phyloP scores from a whole-genome alignment of 1,284 basidiomycete genomes.

The Phylloboletellus chloephorus region DNA sequence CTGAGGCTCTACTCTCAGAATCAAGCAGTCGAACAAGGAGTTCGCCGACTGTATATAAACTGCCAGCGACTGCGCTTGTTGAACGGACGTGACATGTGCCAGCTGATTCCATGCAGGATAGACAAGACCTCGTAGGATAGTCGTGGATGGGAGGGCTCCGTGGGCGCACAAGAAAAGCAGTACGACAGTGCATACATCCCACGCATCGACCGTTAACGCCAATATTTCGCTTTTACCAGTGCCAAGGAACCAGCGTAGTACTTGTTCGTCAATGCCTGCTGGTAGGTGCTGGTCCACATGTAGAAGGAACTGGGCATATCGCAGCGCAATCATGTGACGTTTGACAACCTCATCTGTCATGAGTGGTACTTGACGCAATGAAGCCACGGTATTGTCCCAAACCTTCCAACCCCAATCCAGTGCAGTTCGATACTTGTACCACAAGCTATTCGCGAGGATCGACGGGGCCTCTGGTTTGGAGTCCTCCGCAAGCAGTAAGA shows the following conservation, averaged over 20 bases:
- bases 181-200: slow-evolving; percentile 60
- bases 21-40: slow-evolving; percentile 50
- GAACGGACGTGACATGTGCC: slow-evolving; percentile 34
- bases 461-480: slow-evolving; percentile 54
- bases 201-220: slow-evolving; percentile 52
- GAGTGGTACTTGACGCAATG: slow-evolving; percentile 57
- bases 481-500: slow-evolving; percentile 57
- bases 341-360: slow-evolving; percentile 45
- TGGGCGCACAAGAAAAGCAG: slow-evolving; percentile 61
- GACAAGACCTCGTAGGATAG: slow-evolving; percentile 63
- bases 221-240: slow-evolving; percentile 57
- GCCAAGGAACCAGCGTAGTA: slow-evolving; percentile 64
- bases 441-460: slow-evolving; percentile 65
- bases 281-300: slow-evolving; percentile 72
- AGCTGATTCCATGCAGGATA: slow-evolving; percentile 67
- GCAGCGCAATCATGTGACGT: slow-evolving; percentile 48
- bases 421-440: slow-evolving; percentile 72
- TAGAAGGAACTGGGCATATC: slow-evolving; percentile 64
- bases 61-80: slow-evolving; percentile 40
- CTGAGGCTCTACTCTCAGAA: slow-evolving; percentile 50
- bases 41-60: slow-evolving; percentile 58
- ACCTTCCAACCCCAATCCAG: slow-evolving; percentile 70
- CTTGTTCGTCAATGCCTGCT: slow-evolving; percentile 59
- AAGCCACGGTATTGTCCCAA: slow-evolving; percentile 73
- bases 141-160: slow-evolving; percentile 64